Base-by-base conservation (phyloP, 2,329 filamentous ascomycete genomes). In the Aspergillus felis region DNA sequence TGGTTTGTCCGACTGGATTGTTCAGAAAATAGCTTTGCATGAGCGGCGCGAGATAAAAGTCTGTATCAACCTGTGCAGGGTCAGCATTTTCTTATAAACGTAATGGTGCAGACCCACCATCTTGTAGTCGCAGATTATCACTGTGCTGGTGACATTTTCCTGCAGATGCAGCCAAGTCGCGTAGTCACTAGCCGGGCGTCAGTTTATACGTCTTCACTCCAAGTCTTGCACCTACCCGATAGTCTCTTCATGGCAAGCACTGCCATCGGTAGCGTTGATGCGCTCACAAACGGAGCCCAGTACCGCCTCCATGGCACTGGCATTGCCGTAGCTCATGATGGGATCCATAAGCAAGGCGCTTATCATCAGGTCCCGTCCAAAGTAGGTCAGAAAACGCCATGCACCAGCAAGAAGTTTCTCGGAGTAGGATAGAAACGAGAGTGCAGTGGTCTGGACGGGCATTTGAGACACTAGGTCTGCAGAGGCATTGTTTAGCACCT, bases 331-430 rank as follows among this genome's bases (percentile, higher is more conserved):
- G 52, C 82, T 86, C 1, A 88, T 73, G 0, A 87, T 76, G 0
- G 83, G 79, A 56, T 85, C 79, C 29, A 87, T 73, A 0, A 88
- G 72, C 0, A 88, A 76, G 14, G 82, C 74, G 1, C 83, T 77
- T 42, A 88, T 85, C 78, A 87, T 85, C 59, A 81, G 85, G 64
- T 89, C 85, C 10, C 85, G 79, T 0, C 85, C 85, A 70, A 88
- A 88, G 64, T 88, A 88, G 0, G 85, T 88, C 48, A 88, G 69
- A 62, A 87, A 88, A 1, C 84, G 75, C 86, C 85, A 88, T 3
- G 83, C 84, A 10, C 85, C 85, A 1, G 86, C 85, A 2, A 87
- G 74, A 0, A 88, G 74, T 61, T 88, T 88, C 32, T 84, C 75
- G 0, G 77, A 82, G 61, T 87, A 88, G 0, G 86, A 87, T 3